A percentile compares a stretch with the other conserved stretches of the same genome.
phyloP scores from a whole-genome alignment of 768 basidiomycete species.

The Hygrophoropsis aurantiaca region DNA sequence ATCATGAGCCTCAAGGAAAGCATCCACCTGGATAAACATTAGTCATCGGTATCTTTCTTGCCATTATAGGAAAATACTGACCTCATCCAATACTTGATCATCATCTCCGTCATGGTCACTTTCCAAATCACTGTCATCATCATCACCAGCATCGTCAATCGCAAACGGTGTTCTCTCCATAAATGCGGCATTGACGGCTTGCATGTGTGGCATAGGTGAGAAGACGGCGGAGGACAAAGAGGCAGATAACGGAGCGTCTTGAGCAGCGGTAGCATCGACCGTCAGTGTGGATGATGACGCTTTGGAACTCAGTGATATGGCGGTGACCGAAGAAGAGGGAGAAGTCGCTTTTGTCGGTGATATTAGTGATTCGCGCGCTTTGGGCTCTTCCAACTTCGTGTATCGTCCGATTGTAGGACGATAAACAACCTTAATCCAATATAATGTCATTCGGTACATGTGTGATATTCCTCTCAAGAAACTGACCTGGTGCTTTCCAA shows the following conservation, averaged over 20 bases:
- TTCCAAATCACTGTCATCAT: conserved; percentile 62
- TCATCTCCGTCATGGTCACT: conserved; percentile 59
- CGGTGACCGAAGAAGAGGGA: conserved; percentile 31
- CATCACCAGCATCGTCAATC: conserved; percentile 92
- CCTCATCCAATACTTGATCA: conserved; percentile 88
- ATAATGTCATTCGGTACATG: conserved; percentile 1
- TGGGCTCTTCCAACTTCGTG: conserved; percentile 83
- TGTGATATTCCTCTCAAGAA: not conserved
- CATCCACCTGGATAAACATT: conserved; percentile 62
- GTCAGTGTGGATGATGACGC: conserved; percentile 52
- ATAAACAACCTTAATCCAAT: conserved; percentile 53
- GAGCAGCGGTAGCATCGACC: conserved; percentile 36
- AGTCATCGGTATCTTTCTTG: not conserved
- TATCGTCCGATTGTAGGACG: conserved; percentile 85
- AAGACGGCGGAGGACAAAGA: conserved; percentile 28
- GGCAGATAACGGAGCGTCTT: conserved; percentile 27
- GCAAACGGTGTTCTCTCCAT: conserved; percentile 95
- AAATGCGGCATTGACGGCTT: conserved; percentile 76
- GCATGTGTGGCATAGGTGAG: conserved; percentile 64
- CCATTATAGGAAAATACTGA: conserved; percentile 28
- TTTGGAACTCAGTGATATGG: conserved; percentile 18
- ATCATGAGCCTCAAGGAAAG: conserved; percentile 93
- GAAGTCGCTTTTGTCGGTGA: conserved; percentile 58
- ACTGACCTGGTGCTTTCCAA: conserved; percentile 86
- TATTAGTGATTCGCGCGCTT: conserved; percentile 83